Percentiles rank a stretch among this genome's conserved stretches.
Conservation (phyloP, 2,329 filamentous ascomycete species). For the Arthrobotrys conoides region DNA sequence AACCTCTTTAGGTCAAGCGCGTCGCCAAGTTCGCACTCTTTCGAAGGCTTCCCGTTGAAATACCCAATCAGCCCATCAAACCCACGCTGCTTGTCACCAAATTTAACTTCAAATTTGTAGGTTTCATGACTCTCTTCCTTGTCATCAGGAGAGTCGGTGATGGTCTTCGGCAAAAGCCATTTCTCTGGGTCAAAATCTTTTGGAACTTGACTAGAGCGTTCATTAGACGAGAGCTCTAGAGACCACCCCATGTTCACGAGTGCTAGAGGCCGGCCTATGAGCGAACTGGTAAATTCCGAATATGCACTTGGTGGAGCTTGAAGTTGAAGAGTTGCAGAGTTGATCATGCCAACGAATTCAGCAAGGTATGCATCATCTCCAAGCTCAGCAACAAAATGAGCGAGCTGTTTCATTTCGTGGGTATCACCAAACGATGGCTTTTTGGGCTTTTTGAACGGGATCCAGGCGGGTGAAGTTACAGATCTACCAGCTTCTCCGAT, state of each 20-base stretch:
- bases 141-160: background rate
- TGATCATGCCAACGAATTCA: constrained; percentile 67
- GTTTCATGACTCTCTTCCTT: background rate
- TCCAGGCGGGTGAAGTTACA: constrained; percentile 64
- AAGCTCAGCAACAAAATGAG: constrained; percentile 64
- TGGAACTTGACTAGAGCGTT: constrained; percentile 61
- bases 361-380: constrained; percentile 64
- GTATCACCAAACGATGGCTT: constrained; percentile 30
- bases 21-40: constrained; percentile 25
- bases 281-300: constrained; percentile 65
- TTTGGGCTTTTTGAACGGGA: constrained; percentile 65
- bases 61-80: constrained; percentile 68
- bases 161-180: background rate
- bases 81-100: constrained; percentile 66
- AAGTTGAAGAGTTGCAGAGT: constrained; percentile 63
- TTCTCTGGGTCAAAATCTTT: constrained; percentile 16
- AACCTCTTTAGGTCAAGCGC: constrained; percentile 63
- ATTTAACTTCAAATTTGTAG: constrained; percentile 67
- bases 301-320: constrained; percentile 66
- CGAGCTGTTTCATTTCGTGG: constrained; percentile 62
- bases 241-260: constrained; percentile 68
- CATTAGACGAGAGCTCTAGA: constrained; percentile 66
- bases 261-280: constrained; percentile 68
- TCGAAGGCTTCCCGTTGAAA: constrained; percentile 64
- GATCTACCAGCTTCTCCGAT: constrained; percentile 64